Evolutionary conservation across 371 early-diverging fungal species (phyloP).

Genomic region (Cokeromyces recurvatus): DNA sequence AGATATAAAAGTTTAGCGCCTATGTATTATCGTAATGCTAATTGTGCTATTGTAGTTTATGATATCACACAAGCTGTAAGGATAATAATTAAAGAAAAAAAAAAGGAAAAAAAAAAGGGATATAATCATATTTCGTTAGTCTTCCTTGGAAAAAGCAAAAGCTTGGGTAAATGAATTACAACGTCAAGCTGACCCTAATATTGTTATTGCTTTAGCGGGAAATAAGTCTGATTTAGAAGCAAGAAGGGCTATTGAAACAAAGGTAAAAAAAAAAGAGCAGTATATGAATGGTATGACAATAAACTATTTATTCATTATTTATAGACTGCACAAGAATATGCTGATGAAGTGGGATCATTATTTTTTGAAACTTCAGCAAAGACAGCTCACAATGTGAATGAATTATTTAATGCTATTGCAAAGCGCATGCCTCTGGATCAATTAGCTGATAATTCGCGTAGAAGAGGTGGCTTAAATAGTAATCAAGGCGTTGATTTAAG

Average conservation of each 20-base stretch:
- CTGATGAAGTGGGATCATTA: conserved; percentile 79
- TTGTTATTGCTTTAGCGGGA: conserved; percentile 94
- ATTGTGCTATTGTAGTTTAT: conserved; percentile 94
- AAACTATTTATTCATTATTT: too few species aligned
- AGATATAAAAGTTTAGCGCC: conserved; percentile 95
- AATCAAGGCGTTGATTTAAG: conserved; percentile 40
- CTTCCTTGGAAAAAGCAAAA: conserved; percentile 94
- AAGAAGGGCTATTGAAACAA: conserved; percentile 64
- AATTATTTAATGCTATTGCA: conserved; percentile 74
- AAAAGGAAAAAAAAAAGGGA: too few species aligned
- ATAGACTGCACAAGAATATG: conserved; percentile 88
- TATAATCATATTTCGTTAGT: too few species aligned
- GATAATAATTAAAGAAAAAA: neutral
- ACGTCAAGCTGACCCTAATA: conserved; percentile 91
- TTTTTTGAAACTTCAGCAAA: conserved; percentile 96
- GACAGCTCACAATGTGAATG: conserved; percentile 80
- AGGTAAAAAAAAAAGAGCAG: conserved; percentile 43
- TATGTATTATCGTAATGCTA: conserved; percentile 98
- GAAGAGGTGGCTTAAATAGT: conserved; percentile 27
- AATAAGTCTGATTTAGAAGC: conserved; percentile 88
- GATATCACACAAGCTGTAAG: conserved; percentile 91
- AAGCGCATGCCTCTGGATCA: conserved; percentile 46
- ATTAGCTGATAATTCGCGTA: conserved; percentile 36
- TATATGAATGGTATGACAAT: too few species aligned
- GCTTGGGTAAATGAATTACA: conserved; percentile 98